Base-by-base conservation (phyloP, 352 stramenopile genomes). In the Pythium biforme region DNA sequence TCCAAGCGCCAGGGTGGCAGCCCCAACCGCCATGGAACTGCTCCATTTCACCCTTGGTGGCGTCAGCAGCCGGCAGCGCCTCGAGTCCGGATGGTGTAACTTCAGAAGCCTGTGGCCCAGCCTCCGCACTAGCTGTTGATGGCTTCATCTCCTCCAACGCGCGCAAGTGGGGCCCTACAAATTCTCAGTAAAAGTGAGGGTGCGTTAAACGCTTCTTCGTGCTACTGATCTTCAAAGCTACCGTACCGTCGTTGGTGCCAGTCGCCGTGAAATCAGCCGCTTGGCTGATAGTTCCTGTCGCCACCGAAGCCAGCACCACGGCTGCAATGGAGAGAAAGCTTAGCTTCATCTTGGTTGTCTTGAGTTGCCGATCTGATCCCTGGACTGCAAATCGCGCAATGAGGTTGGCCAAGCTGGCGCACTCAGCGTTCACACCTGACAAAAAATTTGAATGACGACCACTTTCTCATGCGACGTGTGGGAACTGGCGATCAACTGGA, bases 1-100 rank as follows among this genome's bases (percentile, higher is more conserved):
- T 34, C 64, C 57, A 67, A 8, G 64, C 55, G 8, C 64, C 64
- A 3, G 57, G 64, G 41, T 22, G 25, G 47, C 64, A 71, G 11
- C 39, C 49, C 41, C 56, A 51, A n/a, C 47, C 34, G 17, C 31
- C 54, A 33, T 58, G 20, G 14, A 59, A 59, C 47, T 56, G 49
- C 19, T 59, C 59, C 39, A 49, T 7, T 27, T 39, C 56, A 33
- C 27, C 41, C 27, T 55, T 62, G 23, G 55, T 27, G 34, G 33
- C 20, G 33, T 59, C 25, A 20, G 29, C 25, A 31, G 15, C 15
- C 20, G 29, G 50, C 14, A 15, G 11, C n/a, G 50, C 15, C 37
- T 53, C 47, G 19, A 37, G 19, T 8, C 22, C 47, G 47, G 41
- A n/a, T 29, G 17, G 20, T 27, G 1, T 1, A 37, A 11, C 31